Evolutionary conservation across 371 early-diverging fungal species (phyloP).

Genomic region (Nematocida parisii): DNA sequence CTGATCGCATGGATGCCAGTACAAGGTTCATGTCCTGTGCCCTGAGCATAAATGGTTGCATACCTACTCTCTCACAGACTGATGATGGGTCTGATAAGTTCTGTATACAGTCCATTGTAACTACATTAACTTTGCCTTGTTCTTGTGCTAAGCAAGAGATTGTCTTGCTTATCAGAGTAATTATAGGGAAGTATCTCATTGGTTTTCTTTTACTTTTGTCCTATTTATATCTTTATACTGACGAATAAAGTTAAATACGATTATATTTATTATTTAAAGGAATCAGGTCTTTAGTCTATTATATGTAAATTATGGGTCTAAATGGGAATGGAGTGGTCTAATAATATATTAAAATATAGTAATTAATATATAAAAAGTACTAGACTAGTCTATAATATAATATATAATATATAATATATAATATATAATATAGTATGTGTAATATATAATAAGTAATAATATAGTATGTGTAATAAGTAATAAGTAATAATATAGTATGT

Average conservation of each 20-base stretch:
- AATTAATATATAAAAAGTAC: too few species aligned
- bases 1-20: slow-evolving; percentile 8
- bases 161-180: slow-evolving; percentile 38
- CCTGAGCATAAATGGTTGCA: slow-evolving; percentile 32
- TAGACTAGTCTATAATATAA: too few species aligned
- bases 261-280: background rate
- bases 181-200: slow-evolving; percentile 56
- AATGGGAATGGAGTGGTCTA: background rate
- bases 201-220: slow-evolving; percentile 6
- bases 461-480: too few species aligned
- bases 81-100: slow-evolving; percentile 6
- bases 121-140: slow-evolving; percentile 16
- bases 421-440: too few species aligned
- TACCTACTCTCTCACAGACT: slow-evolving; percentile 17
- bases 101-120: background rate
- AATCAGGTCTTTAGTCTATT: background rate
- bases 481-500: too few species aligned
- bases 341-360: background rate
- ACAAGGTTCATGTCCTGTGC: slow-evolving; percentile 33
- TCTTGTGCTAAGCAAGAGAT: slow-evolving; percentile 11
- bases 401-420: too few species aligned
- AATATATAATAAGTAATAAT: too few species aligned
- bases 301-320: slow-evolving; percentile 1
- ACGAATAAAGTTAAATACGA: slow-evolving; percentile 25
- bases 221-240: slow-evolving; percentile 56